Base-by-base conservation (phyloP, 257 asterid genomes). In the Cruciata laevipes region DNA sequence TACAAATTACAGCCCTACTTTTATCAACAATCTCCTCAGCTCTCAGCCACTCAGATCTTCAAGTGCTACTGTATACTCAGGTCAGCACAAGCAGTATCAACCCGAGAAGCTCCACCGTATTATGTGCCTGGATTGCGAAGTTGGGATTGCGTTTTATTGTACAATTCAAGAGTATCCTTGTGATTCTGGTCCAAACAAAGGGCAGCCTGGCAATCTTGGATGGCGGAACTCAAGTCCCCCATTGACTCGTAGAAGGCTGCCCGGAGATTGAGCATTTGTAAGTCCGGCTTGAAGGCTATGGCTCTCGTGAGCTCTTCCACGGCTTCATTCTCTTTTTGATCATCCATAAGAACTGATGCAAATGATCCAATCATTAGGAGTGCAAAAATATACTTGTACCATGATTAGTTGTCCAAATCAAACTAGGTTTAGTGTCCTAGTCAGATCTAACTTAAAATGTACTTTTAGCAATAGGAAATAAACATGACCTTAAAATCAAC, bases 221-320 rank as follows among this genome's bases (percentile, higher is more conserved):
- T 81, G 23, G 89, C 84, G 57, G 79, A 77, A 53, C 60, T 63
- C 24, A 74, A 72, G 68, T 82, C 85, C 8, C 78, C 78, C 87
- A 84, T 80, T 18, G 89, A 84, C 74, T 84, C 89, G 13, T 79
- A 77, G 75, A 84, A 84, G 51, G 87, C 87, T 58, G 87, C 89
- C 71, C 87, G 76, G 52, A 82, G 87, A 74, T 82, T 77, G 16
- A 84, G 89, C 87, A 82, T 82, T 66, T 80, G 87, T 73, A 84
- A 44, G 75, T 82, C 87, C 2, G 83, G 83, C 76, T 78, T 84
- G 78, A 84, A 84, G 71, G 79, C 73, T 77, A 84, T 77, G 73
- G 89, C 87, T 65, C 73, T 80, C 25, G 84, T 69, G 12, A 82
- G 82, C 77, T 80, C 89, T 62, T 80, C 82, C 24, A 84, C 82